phyloP scores from a whole-genome alignment of 2,329 filamentous ascomycete genomes.

The Colletotrichum viniferum region DNA sequence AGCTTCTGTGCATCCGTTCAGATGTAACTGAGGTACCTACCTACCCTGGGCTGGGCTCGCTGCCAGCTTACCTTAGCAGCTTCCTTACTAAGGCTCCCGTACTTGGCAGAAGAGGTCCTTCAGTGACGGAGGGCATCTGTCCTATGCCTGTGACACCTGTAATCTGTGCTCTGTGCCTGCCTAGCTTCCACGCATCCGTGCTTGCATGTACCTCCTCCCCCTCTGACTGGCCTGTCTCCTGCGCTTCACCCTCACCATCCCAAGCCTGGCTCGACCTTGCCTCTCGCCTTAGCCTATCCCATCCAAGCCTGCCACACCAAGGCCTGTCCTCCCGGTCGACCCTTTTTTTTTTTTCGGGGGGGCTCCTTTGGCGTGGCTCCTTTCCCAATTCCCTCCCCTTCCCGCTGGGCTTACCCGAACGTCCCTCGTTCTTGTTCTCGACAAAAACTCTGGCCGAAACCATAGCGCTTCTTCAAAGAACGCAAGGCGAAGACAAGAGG shows the following conservation, averaged over 20 bases:
- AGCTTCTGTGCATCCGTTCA: not conserved
- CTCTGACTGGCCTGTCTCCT: not conserved
- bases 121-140: not conserved
- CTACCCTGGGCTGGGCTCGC: not conserved
- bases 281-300: constrained; percentile 13
- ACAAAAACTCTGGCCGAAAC: constrained; percentile 7
- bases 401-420: constrained; percentile 17
- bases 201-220: constrained; percentile 4
- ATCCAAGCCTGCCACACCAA: constrained; percentile 15
- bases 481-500: not conserved
- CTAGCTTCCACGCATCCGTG: not conserved
- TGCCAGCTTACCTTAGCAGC: not conserved
- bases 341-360: constrained; percentile 17
- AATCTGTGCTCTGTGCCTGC: not conserved
- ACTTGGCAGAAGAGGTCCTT: not conserved
- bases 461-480: constrained; percentile 1
- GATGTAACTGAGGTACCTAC: not conserved
- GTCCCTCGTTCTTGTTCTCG: constrained; percentile 13
- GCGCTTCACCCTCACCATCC: not conserved
- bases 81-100: not conserved
- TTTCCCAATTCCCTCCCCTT: constrained; percentile 18
- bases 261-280: constrained; percentile 8
- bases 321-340: constrained; percentile 11
- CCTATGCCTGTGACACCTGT: not conserved
- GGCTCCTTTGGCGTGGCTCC: constrained; percentile 10